These are phyloP conservation scores for Mycena polygramma DNA, from an alignment of 768 basidiomycete species.

Conservation along the genomic window DNA sequence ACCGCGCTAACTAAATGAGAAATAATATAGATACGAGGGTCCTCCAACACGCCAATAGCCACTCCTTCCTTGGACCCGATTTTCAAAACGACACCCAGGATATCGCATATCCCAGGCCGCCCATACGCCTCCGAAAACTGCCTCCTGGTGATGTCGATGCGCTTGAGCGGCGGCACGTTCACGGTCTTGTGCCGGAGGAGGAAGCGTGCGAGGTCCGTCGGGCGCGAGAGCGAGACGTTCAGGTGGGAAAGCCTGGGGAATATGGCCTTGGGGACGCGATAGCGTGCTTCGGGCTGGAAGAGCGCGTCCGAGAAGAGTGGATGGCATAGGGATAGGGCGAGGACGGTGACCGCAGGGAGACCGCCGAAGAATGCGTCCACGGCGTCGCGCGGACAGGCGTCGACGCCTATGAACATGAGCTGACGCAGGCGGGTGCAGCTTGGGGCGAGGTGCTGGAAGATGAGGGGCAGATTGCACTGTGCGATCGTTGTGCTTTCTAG, in stretches of 20 bases:
- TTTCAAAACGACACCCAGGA: constrained; percentile 13
- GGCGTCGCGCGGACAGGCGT: constrained; percentile 2
- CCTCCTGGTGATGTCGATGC: background rate
- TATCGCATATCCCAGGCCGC: constrained; percentile 2
- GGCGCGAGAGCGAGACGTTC: background rate
- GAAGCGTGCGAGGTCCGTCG: constrained; percentile 11
- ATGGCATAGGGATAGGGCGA: constrained; percentile 9
- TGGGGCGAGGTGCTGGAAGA: constrained; percentile 13
- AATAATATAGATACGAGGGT: background rate
- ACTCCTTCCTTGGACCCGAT: constrained; percentile 13
- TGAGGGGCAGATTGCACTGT: background rate
- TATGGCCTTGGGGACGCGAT: background rate
- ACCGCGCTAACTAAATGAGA: background rate
- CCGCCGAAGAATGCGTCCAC: constrained; percentile 1
- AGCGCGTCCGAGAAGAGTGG: constrained; percentile 7
- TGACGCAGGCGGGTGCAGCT: constrained; percentile 12
- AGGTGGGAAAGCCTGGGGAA: constrained; percentile 10
- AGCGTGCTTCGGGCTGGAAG: constrained; percentile 21
- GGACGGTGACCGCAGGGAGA: background rate
- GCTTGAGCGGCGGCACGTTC: background rate
- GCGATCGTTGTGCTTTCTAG: background rate
- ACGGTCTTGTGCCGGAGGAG: constrained; percentile 1
- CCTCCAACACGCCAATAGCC: background rate
- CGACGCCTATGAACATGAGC: background rate
- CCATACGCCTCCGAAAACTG: constrained; percentile 3